Percentiles rank a stretch among this genome's conserved stretches.
Evolutionary conservation across 2,329 filamentous ascomycete genomes (phyloP).

Genomic region (Xylariaceae sp.): DNA sequence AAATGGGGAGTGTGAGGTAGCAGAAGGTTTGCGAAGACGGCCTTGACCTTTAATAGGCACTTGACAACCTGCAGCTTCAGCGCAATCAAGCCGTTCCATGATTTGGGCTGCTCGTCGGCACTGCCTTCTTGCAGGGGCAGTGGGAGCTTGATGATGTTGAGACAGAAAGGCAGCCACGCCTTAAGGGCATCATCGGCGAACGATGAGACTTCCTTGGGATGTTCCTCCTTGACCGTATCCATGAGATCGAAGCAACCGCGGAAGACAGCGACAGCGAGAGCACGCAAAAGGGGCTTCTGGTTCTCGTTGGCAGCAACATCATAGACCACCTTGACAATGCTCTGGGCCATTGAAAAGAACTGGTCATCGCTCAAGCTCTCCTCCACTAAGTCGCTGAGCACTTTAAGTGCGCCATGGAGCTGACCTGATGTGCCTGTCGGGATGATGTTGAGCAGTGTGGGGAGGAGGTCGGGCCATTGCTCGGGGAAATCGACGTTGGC

Average conservation of each 20-base stretch:
- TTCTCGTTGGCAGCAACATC: constrained; percentile 73
- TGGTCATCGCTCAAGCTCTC: constrained; percentile 91
- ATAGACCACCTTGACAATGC: constrained; percentile 81
- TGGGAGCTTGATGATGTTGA: constrained; percentile 68
- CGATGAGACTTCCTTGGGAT: constrained; percentile 76
- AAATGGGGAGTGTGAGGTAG: constrained; percentile 77
- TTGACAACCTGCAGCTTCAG: constrained; percentile 94
- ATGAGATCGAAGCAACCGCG: constrained; percentile 88
- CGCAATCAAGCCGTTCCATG: constrained; percentile 77
- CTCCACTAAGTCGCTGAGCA: constrained; percentile 85
- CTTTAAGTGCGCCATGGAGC: constrained; percentile 83
- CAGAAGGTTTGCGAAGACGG: constrained; percentile 76
- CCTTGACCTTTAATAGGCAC: constrained; percentile 83
- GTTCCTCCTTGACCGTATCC: constrained; percentile 94
- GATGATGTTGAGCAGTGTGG: constrained; percentile 73
- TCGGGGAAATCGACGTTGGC: constrained; percentile 91
- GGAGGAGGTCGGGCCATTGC: constrained; percentile 86
- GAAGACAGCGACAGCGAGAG: constrained; percentile 86
- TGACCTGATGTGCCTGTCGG: constrained; percentile 72
- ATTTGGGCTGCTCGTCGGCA: constrained; percentile 52
- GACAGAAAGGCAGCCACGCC: constrained; percentile 87
- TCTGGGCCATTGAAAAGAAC: constrained; percentile 84
- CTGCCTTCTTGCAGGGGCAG: constrained; percentile 65
- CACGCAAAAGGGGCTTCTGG: constrained; percentile 72
- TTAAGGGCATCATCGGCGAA: constrained; percentile 85